Evolutionary conservation across 2,329 filamentous ascomycete genomes (phyloP).

Genomic region (Exophiala aquamarina): DNA sequence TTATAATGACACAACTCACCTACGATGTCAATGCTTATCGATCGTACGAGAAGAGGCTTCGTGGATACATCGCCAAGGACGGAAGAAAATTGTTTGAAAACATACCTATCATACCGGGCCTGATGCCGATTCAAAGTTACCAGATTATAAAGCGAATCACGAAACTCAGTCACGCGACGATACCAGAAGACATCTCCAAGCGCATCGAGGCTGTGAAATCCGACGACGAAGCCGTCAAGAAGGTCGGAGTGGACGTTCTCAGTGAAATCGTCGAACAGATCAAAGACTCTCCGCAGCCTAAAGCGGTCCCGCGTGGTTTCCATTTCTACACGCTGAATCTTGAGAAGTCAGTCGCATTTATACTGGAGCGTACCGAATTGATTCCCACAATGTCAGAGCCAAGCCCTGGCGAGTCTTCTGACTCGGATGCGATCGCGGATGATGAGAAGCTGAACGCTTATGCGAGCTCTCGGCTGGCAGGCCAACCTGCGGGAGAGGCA

Average conservation of each 20-base stretch:
- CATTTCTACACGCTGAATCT: constrained; percentile 95
- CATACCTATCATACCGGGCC: constrained; percentile 86
- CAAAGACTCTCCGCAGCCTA: constrained; percentile 60
- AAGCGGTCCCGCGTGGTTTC: constrained; percentile 67
- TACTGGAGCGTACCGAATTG: constrained; percentile 80
- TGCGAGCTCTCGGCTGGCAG: not conserved
- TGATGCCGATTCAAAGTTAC: constrained; percentile 98
- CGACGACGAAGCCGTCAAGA: constrained; percentile 50
- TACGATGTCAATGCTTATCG: constrained; percentile 85
- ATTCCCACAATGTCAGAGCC: constrained; percentile 58
- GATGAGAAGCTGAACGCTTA: constrained; percentile 27
- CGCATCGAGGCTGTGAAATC: constrained; percentile 53
- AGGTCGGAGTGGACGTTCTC: constrained; percentile 61
- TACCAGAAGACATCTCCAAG: constrained; percentile 69
- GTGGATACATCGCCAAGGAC: constrained; percentile 74
- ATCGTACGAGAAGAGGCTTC: constrained; percentile 72
- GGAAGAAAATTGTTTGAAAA: constrained; percentile 64
- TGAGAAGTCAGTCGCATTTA: constrained; percentile 85
- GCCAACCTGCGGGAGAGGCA: not conserved
- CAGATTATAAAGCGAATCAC: constrained; percentile 92
- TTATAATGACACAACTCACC: constrained; percentile 98
- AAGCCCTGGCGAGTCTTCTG: constrained; percentile 36
- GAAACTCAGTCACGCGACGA: constrained; percentile 85
- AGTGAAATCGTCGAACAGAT: constrained; percentile 80
- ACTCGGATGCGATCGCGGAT: constrained; percentile 48